These are phyloP conservation scores for Salvia sclarea DNA, from an alignment of 305 asterid species.

Conservation along the genomic window DNA sequence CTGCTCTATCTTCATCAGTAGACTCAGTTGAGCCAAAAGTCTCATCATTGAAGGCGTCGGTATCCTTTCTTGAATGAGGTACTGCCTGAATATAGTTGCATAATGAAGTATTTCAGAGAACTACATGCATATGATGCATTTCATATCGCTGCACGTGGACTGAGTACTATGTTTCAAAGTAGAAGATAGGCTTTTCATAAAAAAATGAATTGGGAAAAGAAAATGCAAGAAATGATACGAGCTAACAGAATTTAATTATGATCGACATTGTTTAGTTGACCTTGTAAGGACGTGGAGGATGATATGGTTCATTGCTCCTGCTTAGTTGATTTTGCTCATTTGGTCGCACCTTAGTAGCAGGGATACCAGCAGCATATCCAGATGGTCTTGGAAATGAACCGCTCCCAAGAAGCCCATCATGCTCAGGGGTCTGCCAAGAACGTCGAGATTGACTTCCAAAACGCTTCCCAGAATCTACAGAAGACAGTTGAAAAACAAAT, in stretches of 20 bases:
- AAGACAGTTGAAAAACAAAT: conserved; percentile 12
- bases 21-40: conserved; percentile 87
- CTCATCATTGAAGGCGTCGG: conserved; percentile 83
- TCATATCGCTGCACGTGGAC: background rate
- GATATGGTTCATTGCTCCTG: conserved; percentile 81
- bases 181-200: background rate
- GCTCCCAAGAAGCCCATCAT: conserved; percentile 97
- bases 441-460: conserved; percentile 61
- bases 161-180: background rate
- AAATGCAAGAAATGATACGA: conserved; percentile 6
- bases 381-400: conserved; percentile 92
- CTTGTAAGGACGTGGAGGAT: conserved; percentile 99
- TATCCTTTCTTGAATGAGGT: conserved; percentile 74
- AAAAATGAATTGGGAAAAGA: background rate
- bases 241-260: conserved; percentile 6
- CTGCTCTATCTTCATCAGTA: conserved; percentile 78
- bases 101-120: conserved; percentile 21
- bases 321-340: conserved; percentile 67
- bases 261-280: conserved; percentile 37
- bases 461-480: conserved; percentile 75
- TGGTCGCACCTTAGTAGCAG: conserved; percentile 57
- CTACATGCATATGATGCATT: conserved; percentile 7
- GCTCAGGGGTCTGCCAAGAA: conserved; percentile 87
- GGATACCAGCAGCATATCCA: conserved; percentile 59
- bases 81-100: conserved; percentile 46